These are phyloP conservation scores for Boletellus emodensis DNA, from an alignment of 768 basidiomycete species.

Conservation along the genomic window DNA sequence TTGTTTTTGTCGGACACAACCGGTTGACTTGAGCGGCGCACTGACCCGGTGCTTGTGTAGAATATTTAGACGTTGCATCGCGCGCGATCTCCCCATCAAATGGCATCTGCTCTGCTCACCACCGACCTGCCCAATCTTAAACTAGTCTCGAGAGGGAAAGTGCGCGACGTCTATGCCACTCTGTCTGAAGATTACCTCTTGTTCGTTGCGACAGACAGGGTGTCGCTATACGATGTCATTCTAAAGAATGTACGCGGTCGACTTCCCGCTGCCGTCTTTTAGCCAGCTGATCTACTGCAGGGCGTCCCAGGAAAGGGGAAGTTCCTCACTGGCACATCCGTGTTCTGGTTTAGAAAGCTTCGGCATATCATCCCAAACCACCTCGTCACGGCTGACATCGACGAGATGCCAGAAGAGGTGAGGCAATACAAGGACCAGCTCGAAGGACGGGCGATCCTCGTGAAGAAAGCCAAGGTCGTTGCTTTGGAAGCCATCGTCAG, in stretches of 20 bases:
- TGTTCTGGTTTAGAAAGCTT: slow-evolving; percentile 94
- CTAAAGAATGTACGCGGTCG: slow-evolving; percentile 74
- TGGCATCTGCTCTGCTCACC: slow-evolving; percentile 42
- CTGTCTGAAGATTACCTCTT: slow-evolving; percentile 70
- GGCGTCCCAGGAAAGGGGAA: slow-evolving; percentile 94
- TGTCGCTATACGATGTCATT: slow-evolving; percentile 96
- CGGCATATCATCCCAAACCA: slow-evolving; percentile 82
- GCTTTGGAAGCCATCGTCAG: slow-evolving; percentile 95
- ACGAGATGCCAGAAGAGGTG: slow-evolving; percentile 80
- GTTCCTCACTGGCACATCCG: slow-evolving; percentile 82
- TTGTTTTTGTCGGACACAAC: slow-evolving; percentile 4
- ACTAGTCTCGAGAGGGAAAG: slow-evolving; percentile 88
- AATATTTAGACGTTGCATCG: slow-evolving; percentile 3
- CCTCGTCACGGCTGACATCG: slow-evolving; percentile 71
- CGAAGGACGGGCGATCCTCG: slow-evolving; percentile 86
- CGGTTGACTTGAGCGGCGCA: slow-evolving; percentile 9
- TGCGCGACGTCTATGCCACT: slow-evolving; percentile 87
- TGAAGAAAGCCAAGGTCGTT: slow-evolving; percentile 81
- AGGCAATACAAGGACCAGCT: slow-evolving; percentile 71
- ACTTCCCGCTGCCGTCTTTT: neutral
- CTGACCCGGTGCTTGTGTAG: slow-evolving; percentile 11
- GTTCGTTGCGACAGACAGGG: slow-evolving; percentile 93
- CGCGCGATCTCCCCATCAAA: no score
- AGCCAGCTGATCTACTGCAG: slow-evolving; percentile 38
- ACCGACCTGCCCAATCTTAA: slow-evolving; percentile 59